Percentiles rank a stretch among this genome's conserved stretches.
phyloP scores from a whole-genome alignment of 129 eudicot species.

The Daucus carota region DH1_v3.0 NC_030385.2:12491501-12492000 shows the following conservation, averaged over 20 bases:
- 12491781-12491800: background rate
- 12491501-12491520: conserved; percentile 30
- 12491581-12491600: conserved; percentile 26
- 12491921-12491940: background rate
- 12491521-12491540: conserved; percentile 8
- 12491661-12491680: background rate
- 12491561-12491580: conserved; percentile 15
- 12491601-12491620: background rate
- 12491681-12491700: background rate
- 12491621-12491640: background rate
- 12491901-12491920: background rate
- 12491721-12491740: background rate
- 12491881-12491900: background rate
- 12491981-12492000: background rate
- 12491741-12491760: background rate
- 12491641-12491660: background rate
- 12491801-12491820: background rate
- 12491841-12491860: background rate
- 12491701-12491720: background rate
- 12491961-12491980: background rate
- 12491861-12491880: background rate
- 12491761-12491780: background rate
- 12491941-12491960: background rate
- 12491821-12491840: background rate
- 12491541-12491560: conserved; percentile 8